phyloP scores from a whole-genome alignment of 352 stramenopile genomes.

The Globisporangium apiculatum region DNA sequence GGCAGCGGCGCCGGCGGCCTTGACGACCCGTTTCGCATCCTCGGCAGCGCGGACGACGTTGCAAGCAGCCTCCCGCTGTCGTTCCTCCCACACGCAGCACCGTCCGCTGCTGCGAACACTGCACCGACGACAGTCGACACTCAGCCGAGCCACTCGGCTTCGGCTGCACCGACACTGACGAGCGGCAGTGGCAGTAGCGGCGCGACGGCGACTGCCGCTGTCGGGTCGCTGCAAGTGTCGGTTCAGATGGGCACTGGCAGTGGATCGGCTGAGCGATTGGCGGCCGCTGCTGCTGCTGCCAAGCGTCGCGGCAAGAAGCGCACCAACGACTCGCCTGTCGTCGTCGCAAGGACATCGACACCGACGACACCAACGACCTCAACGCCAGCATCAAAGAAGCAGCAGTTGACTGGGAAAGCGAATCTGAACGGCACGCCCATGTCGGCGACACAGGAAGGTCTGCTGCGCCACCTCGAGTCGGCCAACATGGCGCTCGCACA shows the following conservation, averaged over 20 bases:
- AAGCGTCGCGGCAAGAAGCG: conserved; percentile 57
- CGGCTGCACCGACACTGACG: neutral
- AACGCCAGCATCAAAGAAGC: conserved; percentile 22
- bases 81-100: conserved; percentile 20
- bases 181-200: conserved; percentile 1
- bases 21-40: conserved; percentile 68
- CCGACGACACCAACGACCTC: conserved; percentile 6
- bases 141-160: conserved; percentile 5
- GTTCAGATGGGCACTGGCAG: conserved; percentile 7
- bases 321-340: conserved; percentile 25
- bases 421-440: conserved; percentile 23
- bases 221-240: conserved; percentile 12
- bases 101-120: conserved; percentile 3
- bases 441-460: conserved; percentile 47
- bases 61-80: conserved; percentile 23
- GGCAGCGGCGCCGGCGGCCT: conserved; percentile 11
- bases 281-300: conserved; percentile 11
- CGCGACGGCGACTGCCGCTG: conserved; percentile 13
- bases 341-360: conserved; percentile 1
- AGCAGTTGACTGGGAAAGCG: conserved; percentile 14
- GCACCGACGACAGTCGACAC: conserved; percentile 7
- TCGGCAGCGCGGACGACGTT: conserved; percentile 23
- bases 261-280: conserved; percentile 5
- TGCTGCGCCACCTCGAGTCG: conserved; percentile 66
- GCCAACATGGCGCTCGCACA: conserved; percentile 63